Base-by-base conservation (phyloP, 2,329 filamentous ascomycete genomes). In the Chaetomiaceae sp. region DNA sequence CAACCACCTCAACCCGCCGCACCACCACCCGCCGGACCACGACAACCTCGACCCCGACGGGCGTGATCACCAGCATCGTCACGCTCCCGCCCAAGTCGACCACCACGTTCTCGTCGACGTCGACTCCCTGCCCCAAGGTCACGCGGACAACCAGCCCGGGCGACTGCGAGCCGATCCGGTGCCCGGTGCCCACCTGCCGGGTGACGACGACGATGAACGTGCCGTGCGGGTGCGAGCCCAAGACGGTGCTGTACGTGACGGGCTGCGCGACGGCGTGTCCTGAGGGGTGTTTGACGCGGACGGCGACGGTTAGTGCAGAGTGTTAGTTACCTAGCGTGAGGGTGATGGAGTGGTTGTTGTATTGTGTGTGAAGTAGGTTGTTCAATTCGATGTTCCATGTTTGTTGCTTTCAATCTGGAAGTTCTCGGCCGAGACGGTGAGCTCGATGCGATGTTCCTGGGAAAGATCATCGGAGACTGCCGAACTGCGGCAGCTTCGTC, bases 131-230 rank as follows among this genome's bases (percentile, higher is more conserved):
- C 60, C 69, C 68, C 25, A 70, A 65, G 2, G 63, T 71, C 31
- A 70, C 66, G 19, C 59, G 60, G 51, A 69, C 65, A 15, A 70
- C 68, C 14, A 63, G 62, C 43, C 69, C 69, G 6, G 61, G 53
- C 48, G 62, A 61, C 50, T 72, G 69, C 59, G 36, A 59, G 7
- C 60, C 64, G 6, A 62, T 72, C 43, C 65, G 64, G 27, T 71
- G 69, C 62, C 68, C 69, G 1, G 63, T 71, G 36, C 69, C 69
- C 14, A 68, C 62, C 3, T 72, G 69, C 61, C 65, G 63, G 9
- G 54, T 61, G 5, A 50, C 66, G 48, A 46, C 63, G 39, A 63
- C 64, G 14, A 43, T 71, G 54, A 34, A 61, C 29, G 49, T 72
- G n/a, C 68, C 68, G 3, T 72, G 69, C 59, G 64, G 64, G n/a